These are phyloP conservation scores for Dictyostelium firmibasis DNA, from an alignment of 78 protist genomes.

Conservation along the genomic window DNA sequence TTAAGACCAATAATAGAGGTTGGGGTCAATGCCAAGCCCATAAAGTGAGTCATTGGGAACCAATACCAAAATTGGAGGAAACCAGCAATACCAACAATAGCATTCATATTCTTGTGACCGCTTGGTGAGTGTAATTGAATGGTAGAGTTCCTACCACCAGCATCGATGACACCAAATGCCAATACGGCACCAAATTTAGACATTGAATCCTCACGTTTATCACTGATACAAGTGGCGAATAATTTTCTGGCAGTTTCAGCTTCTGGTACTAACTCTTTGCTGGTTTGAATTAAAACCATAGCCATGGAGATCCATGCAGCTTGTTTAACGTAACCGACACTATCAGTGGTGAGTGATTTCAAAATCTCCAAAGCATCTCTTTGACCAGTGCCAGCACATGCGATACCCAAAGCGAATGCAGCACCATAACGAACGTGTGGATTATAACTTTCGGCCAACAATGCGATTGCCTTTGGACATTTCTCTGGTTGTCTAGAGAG, in stretches of 20 bases:
- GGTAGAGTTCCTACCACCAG: constrained; percentile 98
- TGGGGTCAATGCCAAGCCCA: constrained; percentile 96
- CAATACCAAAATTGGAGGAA: constrained; percentile 99
- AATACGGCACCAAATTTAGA: constrained; percentile 97
- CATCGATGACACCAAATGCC: constrained; percentile 98
- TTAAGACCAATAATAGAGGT: constrained; percentile 96
- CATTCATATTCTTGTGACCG: constrained; percentile 84
- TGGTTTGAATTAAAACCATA: constrained; percentile 95
- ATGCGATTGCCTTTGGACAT: constrained; percentile 89
- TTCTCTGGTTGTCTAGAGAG: constrained; percentile 90
- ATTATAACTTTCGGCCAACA: constrained; percentile 96
- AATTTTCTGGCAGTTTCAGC: constrained; percentile 61
- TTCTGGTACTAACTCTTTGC: constrained; percentile 57
- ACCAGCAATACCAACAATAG: constrained; percentile 91
- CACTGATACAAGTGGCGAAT: constrained; percentile 66
- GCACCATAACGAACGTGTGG: constrained; percentile 99
- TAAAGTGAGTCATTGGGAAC: constrained; percentile 96
- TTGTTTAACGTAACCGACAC: constrained; percentile 96
- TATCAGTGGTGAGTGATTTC: constrained; percentile 88
- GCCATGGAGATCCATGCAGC: constrained; percentile 97
- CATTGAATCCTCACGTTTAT: constrained; percentile 94
- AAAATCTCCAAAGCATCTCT: constrained; percentile 90
- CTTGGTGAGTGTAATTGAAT: constrained; percentile 82
- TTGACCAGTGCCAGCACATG: constrained; percentile 97
- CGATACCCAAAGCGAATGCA: constrained; percentile 98